Conservation (phyloP, 2,329 filamentous ascomycete species). For the Arthrobotrys sinensis region DNA sequence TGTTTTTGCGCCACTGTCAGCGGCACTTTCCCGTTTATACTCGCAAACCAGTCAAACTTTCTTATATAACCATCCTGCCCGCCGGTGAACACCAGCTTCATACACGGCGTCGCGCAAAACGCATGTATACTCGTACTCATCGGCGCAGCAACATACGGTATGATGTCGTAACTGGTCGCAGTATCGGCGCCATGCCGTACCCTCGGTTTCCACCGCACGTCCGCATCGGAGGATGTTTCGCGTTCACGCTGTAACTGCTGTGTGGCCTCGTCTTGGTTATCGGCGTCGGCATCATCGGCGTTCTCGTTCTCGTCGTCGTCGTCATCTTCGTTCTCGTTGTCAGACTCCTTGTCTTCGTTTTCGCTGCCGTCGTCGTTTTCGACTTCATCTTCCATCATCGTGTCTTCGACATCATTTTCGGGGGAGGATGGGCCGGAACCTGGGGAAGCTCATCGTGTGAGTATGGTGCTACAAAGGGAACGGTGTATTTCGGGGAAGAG, state of each 20-base stretch:
- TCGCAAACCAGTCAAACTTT: slow-evolving; percentile 95
- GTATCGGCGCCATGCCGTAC: slow-evolving; percentile 84
- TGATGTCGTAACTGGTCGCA: slow-evolving; percentile 90
- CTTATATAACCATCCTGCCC: slow-evolving; percentile 95
- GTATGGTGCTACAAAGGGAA: slow-evolving; percentile 12
- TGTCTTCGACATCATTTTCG: slow-evolving; percentile 72
- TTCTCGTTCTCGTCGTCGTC: slow-evolving; percentile 67
- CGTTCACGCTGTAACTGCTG: slow-evolving; percentile 74
- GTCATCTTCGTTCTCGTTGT: slow-evolving; percentile 66
- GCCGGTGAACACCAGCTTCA: slow-evolving; percentile 94
- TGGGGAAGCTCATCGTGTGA: slow-evolving; percentile 42
- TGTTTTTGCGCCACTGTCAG: slow-evolving; percentile 95
- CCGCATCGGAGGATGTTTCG: slow-evolving; percentile 66
- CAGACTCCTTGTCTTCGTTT: slow-evolving; percentile 65
- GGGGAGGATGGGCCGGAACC: slow-evolving; percentile 60
- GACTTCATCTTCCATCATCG: slow-evolving; percentile 72
- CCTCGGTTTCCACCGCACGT: slow-evolving; percentile 71
- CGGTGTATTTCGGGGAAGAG: not conserved
- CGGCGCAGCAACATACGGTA: slow-evolving; percentile 95
- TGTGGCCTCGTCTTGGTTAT: slow-evolving; percentile 74
- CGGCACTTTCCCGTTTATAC: slow-evolving; percentile 93
- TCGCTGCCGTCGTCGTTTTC: slow-evolving; percentile 66
- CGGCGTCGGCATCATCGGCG: slow-evolving; percentile 69
- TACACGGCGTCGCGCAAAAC: slow-evolving; percentile 90
- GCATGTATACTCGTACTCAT: slow-evolving; percentile 97